These are phyloP conservation scores for Ruellia speciosa DNA, from an alignment of 305 asterid genomes.

Conservation along the genomic window DNA sequence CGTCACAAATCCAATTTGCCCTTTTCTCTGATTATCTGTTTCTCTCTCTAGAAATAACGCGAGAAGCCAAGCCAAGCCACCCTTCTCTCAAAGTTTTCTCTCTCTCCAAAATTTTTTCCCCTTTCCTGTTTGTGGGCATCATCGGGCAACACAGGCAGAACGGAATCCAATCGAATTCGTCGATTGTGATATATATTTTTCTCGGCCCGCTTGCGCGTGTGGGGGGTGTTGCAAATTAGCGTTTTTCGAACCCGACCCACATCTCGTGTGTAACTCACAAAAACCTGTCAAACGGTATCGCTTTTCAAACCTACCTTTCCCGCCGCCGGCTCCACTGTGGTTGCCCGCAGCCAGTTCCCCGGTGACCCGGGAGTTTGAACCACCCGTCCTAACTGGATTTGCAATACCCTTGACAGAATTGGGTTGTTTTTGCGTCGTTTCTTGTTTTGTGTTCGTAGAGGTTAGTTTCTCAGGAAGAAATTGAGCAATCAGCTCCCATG, in stretches of 20 bases:
- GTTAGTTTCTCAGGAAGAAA: conserved; percentile 31
- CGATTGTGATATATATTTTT: conserved; percentile 23
- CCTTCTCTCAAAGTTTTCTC: background rate
- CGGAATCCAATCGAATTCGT: conserved; percentile 34
- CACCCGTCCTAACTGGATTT: conserved; percentile 23
- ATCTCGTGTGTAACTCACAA: background rate
- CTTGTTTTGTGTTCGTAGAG: conserved; percentile 23
- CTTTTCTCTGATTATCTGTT: conserved; percentile 17
- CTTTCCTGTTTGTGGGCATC: conserved; percentile 30
- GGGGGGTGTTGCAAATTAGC: conserved; percentile 16
- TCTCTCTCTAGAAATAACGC: conserved; percentile 22
- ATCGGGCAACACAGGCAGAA: conserved; percentile 37
- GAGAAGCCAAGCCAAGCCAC: conserved; percentile 3
- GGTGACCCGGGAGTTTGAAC: conserved; percentile 32
- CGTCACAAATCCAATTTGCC: conserved; percentile 26
- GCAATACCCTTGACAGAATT: conserved; percentile 40
- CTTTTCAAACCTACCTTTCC: conserved; percentile 45
- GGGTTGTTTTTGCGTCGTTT: conserved; percentile 30
- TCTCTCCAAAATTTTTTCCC: conserved; percentile 9
- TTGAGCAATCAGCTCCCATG: conserved; percentile 26
- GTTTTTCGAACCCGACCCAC: conserved; percentile 14
- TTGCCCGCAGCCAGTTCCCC: conserved; percentile 23
- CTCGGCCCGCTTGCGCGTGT: conserved; percentile 17
- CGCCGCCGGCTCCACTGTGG: conserved; percentile 48
- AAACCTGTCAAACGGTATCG: conserved; percentile 35